Evolutionary conservation across 2,329 filamentous ascomycete genomes (phyloP).

Genomic region (Paecilomyces variotii): DNA sequence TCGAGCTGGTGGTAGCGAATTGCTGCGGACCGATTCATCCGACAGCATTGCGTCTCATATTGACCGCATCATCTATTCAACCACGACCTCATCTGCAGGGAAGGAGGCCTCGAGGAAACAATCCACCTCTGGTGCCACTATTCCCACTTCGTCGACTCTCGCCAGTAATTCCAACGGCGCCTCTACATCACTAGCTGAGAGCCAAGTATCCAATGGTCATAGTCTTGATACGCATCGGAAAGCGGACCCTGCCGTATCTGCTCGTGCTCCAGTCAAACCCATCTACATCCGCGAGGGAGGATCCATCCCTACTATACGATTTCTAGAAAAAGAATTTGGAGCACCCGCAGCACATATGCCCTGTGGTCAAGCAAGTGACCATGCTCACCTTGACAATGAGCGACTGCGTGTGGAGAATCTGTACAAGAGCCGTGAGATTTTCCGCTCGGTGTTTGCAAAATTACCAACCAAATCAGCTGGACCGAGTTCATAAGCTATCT

Average conservation of each 20-base stretch:
- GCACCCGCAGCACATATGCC: conserved; percentile 89
- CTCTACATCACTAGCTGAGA: not conserved
- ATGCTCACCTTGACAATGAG: conserved; percentile 92
- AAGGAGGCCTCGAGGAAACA: conserved; percentile 21
- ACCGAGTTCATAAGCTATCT: not conserved
- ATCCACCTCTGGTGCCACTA: conserved; percentile 15
- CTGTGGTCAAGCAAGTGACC: conserved; percentile 89
- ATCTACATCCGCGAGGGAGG: conserved; percentile 94
- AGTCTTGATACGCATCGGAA: not conserved
- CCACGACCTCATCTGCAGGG: conserved; percentile 24
- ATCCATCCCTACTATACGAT: conserved; percentile 87
- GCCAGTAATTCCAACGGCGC: conserved; percentile 15
- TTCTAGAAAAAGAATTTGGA: conserved; percentile 86
- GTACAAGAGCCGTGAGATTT: conserved; percentile 85
- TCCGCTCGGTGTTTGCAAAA: conserved; percentile 72
- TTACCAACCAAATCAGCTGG: conserved; percentile 35
- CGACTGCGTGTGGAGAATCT: conserved; percentile 80
- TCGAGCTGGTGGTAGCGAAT: conserved; percentile 10
- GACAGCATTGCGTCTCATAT: conserved; percentile 33
- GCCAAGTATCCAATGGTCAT: not conserved
- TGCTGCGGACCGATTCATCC: conserved; percentile 27
- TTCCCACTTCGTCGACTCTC: conserved; percentile 35
- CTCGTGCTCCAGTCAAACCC: conserved; percentile 38
- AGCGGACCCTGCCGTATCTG: not conserved
- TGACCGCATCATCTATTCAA: conserved; percentile 31